These are phyloP conservation scores for Venturia asperata DNA, from an alignment of 2,329 filamentous ascomycete genomes.

Conservation along the genomic window DNA sequence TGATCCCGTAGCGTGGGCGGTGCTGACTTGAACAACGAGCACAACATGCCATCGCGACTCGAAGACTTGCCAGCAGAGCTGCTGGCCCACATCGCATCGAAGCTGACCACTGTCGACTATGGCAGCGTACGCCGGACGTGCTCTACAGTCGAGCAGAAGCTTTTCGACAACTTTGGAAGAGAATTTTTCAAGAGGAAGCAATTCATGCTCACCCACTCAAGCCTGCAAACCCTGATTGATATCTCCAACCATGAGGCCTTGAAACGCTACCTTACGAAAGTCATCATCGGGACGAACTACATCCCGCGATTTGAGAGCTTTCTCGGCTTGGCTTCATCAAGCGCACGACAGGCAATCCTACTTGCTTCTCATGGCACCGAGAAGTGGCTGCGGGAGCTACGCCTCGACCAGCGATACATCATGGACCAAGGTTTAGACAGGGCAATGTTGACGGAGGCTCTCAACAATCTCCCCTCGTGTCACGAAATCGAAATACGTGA, in stretches of 20 bases:
- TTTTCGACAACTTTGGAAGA: slow-evolving; percentile 50
- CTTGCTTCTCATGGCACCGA: neutral
- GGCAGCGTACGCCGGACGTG: slow-evolving; percentile 49
- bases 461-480: slow-evolving; percentile 1
- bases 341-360: neutral
- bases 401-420: neutral
- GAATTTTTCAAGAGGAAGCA: slow-evolving; percentile 62
- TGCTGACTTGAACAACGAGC: neutral
- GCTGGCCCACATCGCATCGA: slow-evolving; percentile 47
- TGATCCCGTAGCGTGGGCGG: neutral
- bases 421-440: slow-evolving; percentile 6
- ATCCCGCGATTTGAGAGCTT: neutral
- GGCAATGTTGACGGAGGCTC: neutral
- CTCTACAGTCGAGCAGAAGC: slow-evolving; percentile 46
- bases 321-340: neutral
- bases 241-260: slow-evolving; percentile 36
- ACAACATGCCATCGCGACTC: neutral
- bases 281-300: slow-evolving; percentile 3
- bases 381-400: neutral
- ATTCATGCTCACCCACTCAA: slow-evolving; percentile 55
- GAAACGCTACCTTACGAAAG: neutral
- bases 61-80: slow-evolving; percentile 50
- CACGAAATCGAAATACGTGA: slow-evolving; percentile 12
- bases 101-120: slow-evolving; percentile 51
- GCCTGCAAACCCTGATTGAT: slow-evolving; percentile 46